A percentile compares a stretch with the other conserved stretches of the same genome.
phyloP scores from a whole-genome alignment of 441 rosid genomes.

The Arabidopsis lyrata region DNA sequence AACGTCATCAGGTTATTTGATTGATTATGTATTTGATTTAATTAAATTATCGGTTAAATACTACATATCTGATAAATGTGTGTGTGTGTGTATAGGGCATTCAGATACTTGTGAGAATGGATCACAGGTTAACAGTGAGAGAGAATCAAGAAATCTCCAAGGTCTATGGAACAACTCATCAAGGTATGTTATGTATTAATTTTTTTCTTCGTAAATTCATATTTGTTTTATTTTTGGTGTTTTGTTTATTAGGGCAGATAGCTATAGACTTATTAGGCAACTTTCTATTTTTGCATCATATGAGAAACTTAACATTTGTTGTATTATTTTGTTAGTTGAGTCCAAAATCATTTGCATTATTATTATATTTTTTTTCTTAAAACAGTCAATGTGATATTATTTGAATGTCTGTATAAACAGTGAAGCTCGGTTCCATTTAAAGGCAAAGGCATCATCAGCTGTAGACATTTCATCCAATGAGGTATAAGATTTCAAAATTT shows the following conservation, averaged over 20 bases:
- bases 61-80: conserved; percentile 2
- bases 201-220: background rate
- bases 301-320: conserved; percentile 19
- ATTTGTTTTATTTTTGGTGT: conserved; percentile 1
- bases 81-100: conserved; percentile 47
- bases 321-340: background rate
- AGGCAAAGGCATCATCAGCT: conserved; percentile 42
- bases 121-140: conserved; percentile 63
- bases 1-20: conserved; percentile 72
- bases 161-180: conserved; percentile 84
- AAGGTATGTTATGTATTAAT: conserved; percentile 56
- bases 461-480: conserved; percentile 42
- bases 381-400: background rate
- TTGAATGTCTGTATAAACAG: conserved; percentile 38
- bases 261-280: conserved; percentile 26
- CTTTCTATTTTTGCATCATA: conserved; percentile 21
- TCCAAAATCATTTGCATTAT: conserved; percentile 14
- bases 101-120: conserved; percentile 66
- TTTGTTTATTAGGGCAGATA: conserved; percentile 15
- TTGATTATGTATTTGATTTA: background rate
- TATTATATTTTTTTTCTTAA: background rate
- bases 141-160: conserved; percentile 56
- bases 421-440: conserved; percentile 38
- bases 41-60: background rate
- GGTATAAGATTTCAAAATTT: conserved; percentile 33